These are phyloP conservation scores for Blastosporella zonata DNA, from an alignment of 1,284 basidiomycete genomes.

Conservation along the genomic window DNA sequence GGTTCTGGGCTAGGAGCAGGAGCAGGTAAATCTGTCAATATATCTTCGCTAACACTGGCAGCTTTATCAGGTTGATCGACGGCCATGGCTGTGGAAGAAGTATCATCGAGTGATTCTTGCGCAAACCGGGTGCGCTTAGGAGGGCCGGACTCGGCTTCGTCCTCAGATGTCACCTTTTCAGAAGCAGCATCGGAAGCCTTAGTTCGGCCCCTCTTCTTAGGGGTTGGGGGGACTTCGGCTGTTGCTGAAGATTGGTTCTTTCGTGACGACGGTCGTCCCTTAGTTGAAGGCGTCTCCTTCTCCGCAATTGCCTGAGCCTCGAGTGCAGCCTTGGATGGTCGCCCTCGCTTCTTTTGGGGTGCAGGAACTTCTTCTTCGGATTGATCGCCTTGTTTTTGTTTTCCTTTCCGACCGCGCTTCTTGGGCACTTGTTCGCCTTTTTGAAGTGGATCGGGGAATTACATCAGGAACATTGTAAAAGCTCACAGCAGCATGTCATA, in stretches of 20 bases:
- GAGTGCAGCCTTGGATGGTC: conserved; percentile 19
- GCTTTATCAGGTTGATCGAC: neutral
- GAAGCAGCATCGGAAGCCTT: neutral
- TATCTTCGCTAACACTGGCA: neutral
- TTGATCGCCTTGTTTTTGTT: conserved; percentile 11
- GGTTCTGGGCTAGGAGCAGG: neutral
- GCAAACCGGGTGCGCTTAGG: conserved; percentile 7
- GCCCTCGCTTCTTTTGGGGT: conserved; percentile 27
- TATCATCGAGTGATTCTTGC: neutral
- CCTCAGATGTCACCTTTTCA: neutral
- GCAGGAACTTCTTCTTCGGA: conserved; percentile 8
- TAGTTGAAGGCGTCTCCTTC: neutral
- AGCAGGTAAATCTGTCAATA: neutral
- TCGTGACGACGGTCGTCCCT: neutral
- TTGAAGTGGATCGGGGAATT: neutral
- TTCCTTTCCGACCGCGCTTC: conserved; percentile 36
- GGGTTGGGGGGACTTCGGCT: neutral
- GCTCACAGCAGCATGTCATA: neutral
- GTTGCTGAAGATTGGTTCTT: neutral
- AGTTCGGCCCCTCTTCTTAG: conserved; percentile 9
- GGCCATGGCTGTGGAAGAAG: neutral
- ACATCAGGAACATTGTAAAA: neutral
- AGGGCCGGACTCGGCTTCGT: conserved; percentile 1
- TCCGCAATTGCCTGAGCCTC: neutral
- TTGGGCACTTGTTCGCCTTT: conserved; percentile 21